Base-by-base conservation (phyloP, 2,329 filamentous ascomycete species). In the Paracoccidioides lutzii region DNA sequence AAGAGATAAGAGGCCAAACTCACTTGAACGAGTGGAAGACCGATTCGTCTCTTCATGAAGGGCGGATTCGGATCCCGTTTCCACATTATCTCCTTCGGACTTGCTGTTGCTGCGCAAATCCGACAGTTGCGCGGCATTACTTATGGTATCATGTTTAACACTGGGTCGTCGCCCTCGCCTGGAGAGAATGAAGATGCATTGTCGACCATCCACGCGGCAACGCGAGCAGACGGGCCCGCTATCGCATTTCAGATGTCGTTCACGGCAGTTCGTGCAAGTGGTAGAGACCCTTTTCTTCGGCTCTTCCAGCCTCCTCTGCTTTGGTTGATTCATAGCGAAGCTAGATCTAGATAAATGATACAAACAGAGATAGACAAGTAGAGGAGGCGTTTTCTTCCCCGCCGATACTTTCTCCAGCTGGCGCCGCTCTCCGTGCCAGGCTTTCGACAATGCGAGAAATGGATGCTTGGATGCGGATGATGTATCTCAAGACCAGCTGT, bases 241-340 rank as follows among this genome's bases (percentile, higher is more conserved):
- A 22, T 56, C 55, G 42, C 55, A 56, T 48, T 56, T 56, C 22
- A 56, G 30, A 48, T 56, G 55, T 42, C 55, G 40, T 53, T 56
- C 50, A 53, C 55, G 55, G 32, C 55, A 56, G 35, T 56, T 56
- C n/a, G 55, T 56, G 32, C 55, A 56, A 1, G 55, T 56, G 44
- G 37, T 55, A 10, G 53, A 55, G 33, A 55, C 43, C 33, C 30
- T 38, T 8, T 40, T 55, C 37, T 50, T 55, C 42, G 53, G 43
- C 28, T 32, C 37, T 3, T 55, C 53, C 22, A 49, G 37, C 22
- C 12, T 43, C 30, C 37, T 38, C 53, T 49, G 53, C 43, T 49
- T 55, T 30, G 43, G 32, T 32, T 44, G 53, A 41, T 55, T 41
- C 53, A 55, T 55, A 2, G 14, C 22, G 33, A 37, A 44, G 22